Base-by-base conservation (phyloP, 768 basidiomycete species). In the Royoungia palumana region DNA sequence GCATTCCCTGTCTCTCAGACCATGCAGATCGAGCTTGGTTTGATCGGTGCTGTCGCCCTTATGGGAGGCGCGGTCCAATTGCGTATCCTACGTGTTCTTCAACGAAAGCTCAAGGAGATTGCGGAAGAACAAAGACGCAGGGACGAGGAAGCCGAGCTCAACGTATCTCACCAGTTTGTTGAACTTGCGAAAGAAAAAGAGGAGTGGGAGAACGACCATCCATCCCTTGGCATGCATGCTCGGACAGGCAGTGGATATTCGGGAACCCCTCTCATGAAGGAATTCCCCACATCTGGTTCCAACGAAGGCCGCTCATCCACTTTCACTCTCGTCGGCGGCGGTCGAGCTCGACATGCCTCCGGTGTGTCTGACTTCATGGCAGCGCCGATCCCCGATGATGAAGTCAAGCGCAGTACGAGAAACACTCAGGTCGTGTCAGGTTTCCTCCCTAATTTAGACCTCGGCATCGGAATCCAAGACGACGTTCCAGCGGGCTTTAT, bases 11-110 rank as follows among this genome's bases (percentile, higher is more conserved):
- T 94, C 44, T 79, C 87, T 5, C 92, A 94, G 63, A 84, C 84
- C 8, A 95, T 94, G 91, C 78, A 89, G 63, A 93, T 97, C 50
- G 94, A 96, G 63, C 77, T 97, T 25, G 94, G 93, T 24, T 79
- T 96, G 57, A 81, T 92, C 50, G 89, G 76, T 37, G 91, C 92
- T 3, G 74, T 94, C 35, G 75, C 89, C 21, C 71, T 95, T 46
- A 89, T 89, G 82, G 91, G 92, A 36, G 81, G 84, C 24, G 90
- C 94, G 3, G 87, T 96, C 39, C 95, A 97, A 69, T 78, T 94
- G 59, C 87, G 89, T 45, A 83, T 96, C 54, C 80, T 93, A 53
- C 80, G 80, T 49, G 77, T 90, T 37, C 81, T 98, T 14, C 84
- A 85, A 63, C 75, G 76, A 53, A 90, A 91, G 67, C 72, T 94